These are phyloP conservation scores for Blastomyces emzantsi DNA, from an alignment of 2,329 filamentous ascomycete species.

Conservation along the genomic window DNA sequence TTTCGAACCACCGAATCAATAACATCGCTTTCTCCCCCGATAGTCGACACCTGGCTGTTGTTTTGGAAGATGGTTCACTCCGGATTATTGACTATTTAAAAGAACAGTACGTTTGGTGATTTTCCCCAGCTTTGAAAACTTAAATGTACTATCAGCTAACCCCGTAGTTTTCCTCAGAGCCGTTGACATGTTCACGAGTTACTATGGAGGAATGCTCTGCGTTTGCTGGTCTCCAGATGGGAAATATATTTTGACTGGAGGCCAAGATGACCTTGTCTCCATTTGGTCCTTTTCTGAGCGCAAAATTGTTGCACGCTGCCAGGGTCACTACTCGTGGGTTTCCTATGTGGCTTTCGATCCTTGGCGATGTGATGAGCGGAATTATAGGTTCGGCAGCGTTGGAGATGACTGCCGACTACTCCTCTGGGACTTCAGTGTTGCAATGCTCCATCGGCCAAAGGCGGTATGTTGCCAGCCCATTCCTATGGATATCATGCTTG, in stretches of 20 bases:
- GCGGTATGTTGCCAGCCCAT: conserved; percentile 48
- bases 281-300: conserved; percentile 88
- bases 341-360: conserved; percentile 89
- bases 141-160: conserved; percentile 8
- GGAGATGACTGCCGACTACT: conserved; percentile 86
- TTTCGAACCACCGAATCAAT: conserved; percentile 85
- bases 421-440: conserved; percentile 95
- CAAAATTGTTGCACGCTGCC: conserved; percentile 79
- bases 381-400: conserved; percentile 92
- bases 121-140: background rate
- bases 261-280: conserved; percentile 90
- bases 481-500: background rate
- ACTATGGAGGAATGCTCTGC: conserved; percentile 87
- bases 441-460: conserved; percentile 89
- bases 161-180: conserved; percentile 47
- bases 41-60: conserved; percentile 74
- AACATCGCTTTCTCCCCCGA: conserved; percentile 90
- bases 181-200: conserved; percentile 78
- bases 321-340: conserved; percentile 94
- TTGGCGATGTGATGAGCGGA: conserved; percentile 92
- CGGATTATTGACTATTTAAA: conserved; percentile 85
- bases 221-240: conserved; percentile 98
- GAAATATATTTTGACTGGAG: conserved; percentile 89
- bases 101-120: conserved; percentile 57
- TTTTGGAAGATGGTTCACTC: conserved; percentile 83